phyloP scores from a whole-genome alignment of 257 asterid species.

The Solanum chilense region DNA sequence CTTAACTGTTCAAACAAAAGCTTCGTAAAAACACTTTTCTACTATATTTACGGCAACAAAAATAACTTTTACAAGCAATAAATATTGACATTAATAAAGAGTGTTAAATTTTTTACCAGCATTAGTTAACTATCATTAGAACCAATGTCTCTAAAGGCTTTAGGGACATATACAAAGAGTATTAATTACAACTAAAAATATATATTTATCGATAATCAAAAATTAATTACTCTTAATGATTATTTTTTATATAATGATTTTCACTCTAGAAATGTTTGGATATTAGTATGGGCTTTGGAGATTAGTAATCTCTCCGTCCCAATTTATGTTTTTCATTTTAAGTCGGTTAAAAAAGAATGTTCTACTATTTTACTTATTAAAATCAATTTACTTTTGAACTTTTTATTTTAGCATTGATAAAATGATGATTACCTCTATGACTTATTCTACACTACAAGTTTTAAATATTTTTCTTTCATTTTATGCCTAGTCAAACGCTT shows the following conservation, averaged over 20 bases:
- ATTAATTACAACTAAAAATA: too few relatives aligned
- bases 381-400: background rate
- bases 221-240: too few relatives aligned
- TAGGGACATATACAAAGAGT: too few relatives aligned
- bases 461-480: background rate
- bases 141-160: fast-evolving
- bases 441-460: background rate
- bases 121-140: too few relatives aligned
- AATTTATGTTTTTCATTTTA: background rate
- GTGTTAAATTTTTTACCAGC: fast-evolving
- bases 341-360: background rate
- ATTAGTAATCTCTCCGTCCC: background rate
- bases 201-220: too few relatives aligned
- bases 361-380: background rate
- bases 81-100: too few relatives aligned
- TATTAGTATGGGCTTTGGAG: background rate
- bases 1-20: background rate
- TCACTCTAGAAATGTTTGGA: background rate
- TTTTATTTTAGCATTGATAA: background rate
- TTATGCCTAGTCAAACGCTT: background rate
- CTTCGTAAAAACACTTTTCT: background rate
- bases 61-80: too few relatives aligned
- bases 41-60: too few relatives aligned
- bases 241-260: too few relatives aligned
- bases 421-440: background rate